Base-by-base conservation (phyloP, 768 basidiomycete genomes). In the Amanita inopinata region DNA sequence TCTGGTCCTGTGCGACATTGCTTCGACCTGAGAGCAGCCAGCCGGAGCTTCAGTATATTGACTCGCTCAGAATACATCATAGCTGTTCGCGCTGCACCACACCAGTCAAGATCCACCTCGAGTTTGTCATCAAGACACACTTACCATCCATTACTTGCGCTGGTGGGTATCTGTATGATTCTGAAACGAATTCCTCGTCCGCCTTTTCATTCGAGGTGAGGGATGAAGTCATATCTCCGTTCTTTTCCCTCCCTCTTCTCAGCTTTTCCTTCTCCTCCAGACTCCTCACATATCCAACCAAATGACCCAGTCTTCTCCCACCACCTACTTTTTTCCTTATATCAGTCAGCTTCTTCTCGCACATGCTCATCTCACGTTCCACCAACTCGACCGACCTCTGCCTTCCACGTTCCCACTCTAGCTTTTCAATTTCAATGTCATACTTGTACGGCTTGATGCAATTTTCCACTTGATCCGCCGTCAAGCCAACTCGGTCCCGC, bases 381-480 rank as follows among this genome's bases (percentile, higher is more conserved):
- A 94, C 86, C 51, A 93, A 65, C 41, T 77, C 76, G 43, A 89
- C 73, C 1, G 89, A 77, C 38, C 77, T 68, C 51, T 71, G 73
- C 37, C 93, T 67, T 0, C 96, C 96, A 2, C 68, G 56, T 52
- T 89, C 87, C 96, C 96, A 99, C 60, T 99, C 96, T 31, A 82
- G 68, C 10, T 77, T 73, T 49, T 97, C 92, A 10, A 97, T 84
- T 57, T 99, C 96, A 19, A 98, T 82, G 56, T 98, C 94, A 56
- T 96, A 94, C 68, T 99, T 99, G 74, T 79, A 97, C 20, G 94
- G 96, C 63, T 99, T 99, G 71, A 99, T 97, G 61, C 90, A 94
- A 61, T 98, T 99, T 69, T 99, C 96, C 11, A 99, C 94, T 63
- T 98, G 94, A 59, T 99, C 96, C 3, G 89, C 84, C n/a, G 96